Percentiles rank a stretch among this genome's conserved stretches.
phyloP scores from a whole-genome alignment of 768 basidiomycete genomes.

The Phanerodontia chrysosporium region DNA sequence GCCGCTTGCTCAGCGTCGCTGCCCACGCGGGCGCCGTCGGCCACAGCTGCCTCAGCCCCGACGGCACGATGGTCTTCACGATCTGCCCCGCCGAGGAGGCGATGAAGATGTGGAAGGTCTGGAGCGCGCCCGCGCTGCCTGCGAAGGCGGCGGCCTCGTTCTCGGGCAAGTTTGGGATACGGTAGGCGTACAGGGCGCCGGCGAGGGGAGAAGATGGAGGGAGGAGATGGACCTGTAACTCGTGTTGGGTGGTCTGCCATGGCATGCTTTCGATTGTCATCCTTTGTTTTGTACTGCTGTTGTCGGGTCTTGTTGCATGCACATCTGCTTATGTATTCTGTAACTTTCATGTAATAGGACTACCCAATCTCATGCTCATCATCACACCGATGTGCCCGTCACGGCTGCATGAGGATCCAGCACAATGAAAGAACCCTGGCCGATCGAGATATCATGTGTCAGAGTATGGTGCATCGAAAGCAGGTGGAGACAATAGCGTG shows the following conservation, averaged over 20 bases:
- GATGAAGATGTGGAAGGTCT: constrained; percentile 73
- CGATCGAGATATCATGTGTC: too few species aligned
- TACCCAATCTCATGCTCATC: not conserved
- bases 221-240: not conserved
- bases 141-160: constrained; percentile 40
- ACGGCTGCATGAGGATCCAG: not conserved
- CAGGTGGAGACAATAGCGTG: too few species aligned
- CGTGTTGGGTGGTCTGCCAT: not conserved
- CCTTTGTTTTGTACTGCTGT: not conserved
- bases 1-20: constrained; percentile 46
- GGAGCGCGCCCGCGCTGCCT: constrained; percentile 33
- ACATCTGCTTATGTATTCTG: not conserved
- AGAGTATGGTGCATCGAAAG: too few species aligned
- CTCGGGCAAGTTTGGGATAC: constrained; percentile 40
- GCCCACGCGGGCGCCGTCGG: constrained; percentile 54
- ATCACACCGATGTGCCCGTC: not conserved
- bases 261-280: not conserved
- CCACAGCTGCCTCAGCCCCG: constrained; percentile 60
- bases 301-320: not conserved
- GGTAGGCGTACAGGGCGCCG: constrained; percentile 20
- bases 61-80: constrained; percentile 60
- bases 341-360: not conserved
- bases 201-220: not conserved
- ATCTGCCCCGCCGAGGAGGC: constrained; percentile 61
- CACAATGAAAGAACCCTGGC: not conserved